Conservation (phyloP, 1,284 basidiomycete genomes). For the Melampsora americana region DNA sequence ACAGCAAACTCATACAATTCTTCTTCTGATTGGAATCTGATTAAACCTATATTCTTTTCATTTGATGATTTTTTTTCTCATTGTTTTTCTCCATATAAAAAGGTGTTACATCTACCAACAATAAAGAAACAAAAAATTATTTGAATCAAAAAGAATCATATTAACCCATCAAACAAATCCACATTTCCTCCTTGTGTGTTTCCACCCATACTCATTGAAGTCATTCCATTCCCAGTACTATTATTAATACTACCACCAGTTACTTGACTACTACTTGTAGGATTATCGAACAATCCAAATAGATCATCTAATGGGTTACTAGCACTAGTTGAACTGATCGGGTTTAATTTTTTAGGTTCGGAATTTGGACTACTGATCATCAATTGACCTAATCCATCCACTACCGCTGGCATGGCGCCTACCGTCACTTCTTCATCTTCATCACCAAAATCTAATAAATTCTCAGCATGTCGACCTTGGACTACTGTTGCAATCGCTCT, state of each 20-base stretch:
- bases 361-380: background rate
- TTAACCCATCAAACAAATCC: background rate
- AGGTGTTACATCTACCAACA: no score
- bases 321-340: background rate
- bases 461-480: conserved; percentile 85
- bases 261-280: background rate
- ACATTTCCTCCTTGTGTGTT: background rate
- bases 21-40: no score
- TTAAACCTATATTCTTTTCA: no score
- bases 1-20: no score
- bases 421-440: conserved; percentile 13
- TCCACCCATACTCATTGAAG: background rate
- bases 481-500: conserved; percentile 84
- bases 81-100: no score
- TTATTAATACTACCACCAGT: background rate
- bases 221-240: background rate
- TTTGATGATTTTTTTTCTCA: no score
- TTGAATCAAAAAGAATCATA: background rate
- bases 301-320: conserved; percentile 41
- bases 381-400: background rate
- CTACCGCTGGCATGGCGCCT: background rate
- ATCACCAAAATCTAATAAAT: conserved; percentile 54
- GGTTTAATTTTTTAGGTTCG: background rate
- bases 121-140: no score
- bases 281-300: conserved; percentile 29